phyloP scores from a whole-genome alignment of 2,329 filamentous ascomycete genomes.

The Pseudogymnoascus sp. region DNA sequence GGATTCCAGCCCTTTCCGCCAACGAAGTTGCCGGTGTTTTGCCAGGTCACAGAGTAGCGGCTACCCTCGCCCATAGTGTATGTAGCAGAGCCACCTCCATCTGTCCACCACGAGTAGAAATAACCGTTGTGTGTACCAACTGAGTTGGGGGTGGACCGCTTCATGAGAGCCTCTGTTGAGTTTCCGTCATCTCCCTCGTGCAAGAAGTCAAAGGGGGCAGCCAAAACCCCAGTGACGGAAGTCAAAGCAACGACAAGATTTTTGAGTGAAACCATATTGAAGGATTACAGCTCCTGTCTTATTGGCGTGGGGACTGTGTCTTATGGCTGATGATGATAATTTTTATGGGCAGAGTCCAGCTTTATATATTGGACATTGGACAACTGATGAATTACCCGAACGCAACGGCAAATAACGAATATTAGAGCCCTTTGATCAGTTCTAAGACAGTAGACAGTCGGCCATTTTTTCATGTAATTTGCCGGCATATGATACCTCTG shows the following conservation, averaged over 20 bases:
- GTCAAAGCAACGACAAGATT: conserved; percentile 32
- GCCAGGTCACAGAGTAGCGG: conserved; percentile 41
- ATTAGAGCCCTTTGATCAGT: not conserved
- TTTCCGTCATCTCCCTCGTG: not conserved
- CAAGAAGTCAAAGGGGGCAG: not conserved
- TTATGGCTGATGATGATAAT: not conserved
- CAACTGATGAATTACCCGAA: not conserved
- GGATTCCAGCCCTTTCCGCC: conserved; percentile 41
- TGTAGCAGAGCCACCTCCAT: conserved; percentile 38
- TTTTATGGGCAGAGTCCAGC: not conserved
- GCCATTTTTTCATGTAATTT: not conserved
- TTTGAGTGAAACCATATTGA: conserved; percentile 35
- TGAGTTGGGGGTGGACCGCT: conserved; percentile 33
- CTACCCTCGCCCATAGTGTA: conserved; percentile 47
- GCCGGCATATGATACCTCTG: not conserved
- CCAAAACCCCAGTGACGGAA: conserved; percentile 21
- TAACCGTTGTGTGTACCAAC: conserved; percentile 47
- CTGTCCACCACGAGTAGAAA: conserved; percentile 52
- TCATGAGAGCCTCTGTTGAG: not conserved
- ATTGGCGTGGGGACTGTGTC: not conserved
- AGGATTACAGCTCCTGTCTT: not conserved
- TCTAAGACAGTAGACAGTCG: not conserved
- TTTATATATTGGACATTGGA: not conserved
- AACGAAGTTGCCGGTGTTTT: conserved; percentile 36
- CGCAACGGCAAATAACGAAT: not conserved